phyloP scores from a whole-genome alignment of 225 moss, liverwort and hornwort species.

The Pseudoscleropodium purum region DNA sequence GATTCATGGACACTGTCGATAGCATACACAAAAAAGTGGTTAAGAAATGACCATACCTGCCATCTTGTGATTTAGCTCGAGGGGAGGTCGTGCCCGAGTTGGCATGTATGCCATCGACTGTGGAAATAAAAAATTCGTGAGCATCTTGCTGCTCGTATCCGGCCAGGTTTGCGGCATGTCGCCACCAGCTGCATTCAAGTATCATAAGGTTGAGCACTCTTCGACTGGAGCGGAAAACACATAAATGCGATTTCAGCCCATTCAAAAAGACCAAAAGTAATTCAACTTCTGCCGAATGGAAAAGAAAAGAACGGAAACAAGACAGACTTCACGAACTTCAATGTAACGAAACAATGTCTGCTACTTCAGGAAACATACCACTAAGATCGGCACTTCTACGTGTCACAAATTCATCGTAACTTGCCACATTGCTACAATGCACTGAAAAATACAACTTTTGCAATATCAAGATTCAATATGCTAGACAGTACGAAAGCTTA shows the following conservation, averaged over 20 bases:
- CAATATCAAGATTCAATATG: neutral
- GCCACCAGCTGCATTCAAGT: slow-evolving; percentile 76
- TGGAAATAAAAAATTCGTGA: slow-evolving; percentile 86
- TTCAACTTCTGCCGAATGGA: neutral
- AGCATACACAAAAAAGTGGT: neutral
- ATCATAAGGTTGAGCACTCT: neutral
- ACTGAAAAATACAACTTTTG: neutral
- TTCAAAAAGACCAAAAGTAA: neutral
- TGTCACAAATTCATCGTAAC: neutral
- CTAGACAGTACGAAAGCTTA: neutral
- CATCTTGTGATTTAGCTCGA: slow-evolving; percentile 28
- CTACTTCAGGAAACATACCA: neutral
- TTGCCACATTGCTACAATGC: neutral
- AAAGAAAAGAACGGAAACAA: neutral
- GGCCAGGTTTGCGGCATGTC: slow-evolving; percentile 82
- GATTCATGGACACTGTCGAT: neutral
- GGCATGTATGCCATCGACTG: slow-evolving; percentile 84
- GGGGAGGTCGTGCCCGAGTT: slow-evolving; percentile 66
- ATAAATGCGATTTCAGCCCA: neutral
- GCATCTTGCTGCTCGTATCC: slow-evolving; percentile 95
- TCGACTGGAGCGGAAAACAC: neutral
- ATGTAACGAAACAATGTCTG: neutral
- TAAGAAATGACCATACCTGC: neutral
- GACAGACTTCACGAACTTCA: no score
- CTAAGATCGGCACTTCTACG: neutral